Evolutionary conservation across 2,329 filamentous ascomycete species (phyloP).

Genomic region (Aspergillus novofumigatus): DNA sequence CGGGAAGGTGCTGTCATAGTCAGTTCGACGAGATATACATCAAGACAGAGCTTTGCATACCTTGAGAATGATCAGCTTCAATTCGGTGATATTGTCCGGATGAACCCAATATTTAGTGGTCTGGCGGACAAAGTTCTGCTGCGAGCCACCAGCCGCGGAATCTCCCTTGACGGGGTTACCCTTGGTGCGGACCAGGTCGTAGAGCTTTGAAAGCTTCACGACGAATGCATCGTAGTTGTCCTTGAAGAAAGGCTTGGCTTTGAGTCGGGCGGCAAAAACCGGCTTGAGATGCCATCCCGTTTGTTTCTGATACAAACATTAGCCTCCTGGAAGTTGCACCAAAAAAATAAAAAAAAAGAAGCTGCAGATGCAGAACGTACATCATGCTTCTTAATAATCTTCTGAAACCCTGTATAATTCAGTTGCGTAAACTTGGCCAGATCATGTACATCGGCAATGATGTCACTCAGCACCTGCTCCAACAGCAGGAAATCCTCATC

Average conservation of each 20-base stretch:
- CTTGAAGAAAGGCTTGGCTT: conserved; percentile 97
- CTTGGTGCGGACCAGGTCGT: conserved; percentile 88
- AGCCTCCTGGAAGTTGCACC: conserved; percentile 2
- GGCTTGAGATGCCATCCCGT: conserved; percentile 90
- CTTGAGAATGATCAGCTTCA: conserved; percentile 97
- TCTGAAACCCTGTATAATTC: conserved; percentile 98
- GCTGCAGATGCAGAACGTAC: conserved; percentile 48
- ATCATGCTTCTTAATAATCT: conserved; percentile 99
- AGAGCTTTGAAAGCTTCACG: conserved; percentile 88
- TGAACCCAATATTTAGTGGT: conserved; percentile 99
- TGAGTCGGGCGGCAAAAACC: conserved; percentile 90
- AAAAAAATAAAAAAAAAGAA: neutral
- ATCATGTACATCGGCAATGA: conserved; percentile 97
- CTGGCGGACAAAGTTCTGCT: conserved; percentile 93
- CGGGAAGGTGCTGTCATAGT: conserved; percentile 67
- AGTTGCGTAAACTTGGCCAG: conserved; percentile 96
- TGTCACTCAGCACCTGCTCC: conserved; percentile 92
- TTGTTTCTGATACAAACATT: conserved; percentile 63
- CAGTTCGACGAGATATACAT: neutral
- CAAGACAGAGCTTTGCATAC: conserved; percentile 27
- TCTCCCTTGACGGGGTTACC: conserved; percentile 92
- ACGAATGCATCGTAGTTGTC: conserved; percentile 98
- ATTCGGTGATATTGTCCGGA: conserved; percentile 93
- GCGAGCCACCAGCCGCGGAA: conserved; percentile 80
- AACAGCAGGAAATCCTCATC: conserved; percentile 93